A percentile compares a stretch with the other conserved stretches of the same genome.
These are phyloP conservation scores for Alisma plantagoaquatica DNA, from an alignment of 106 monocot genomes.

Conservation along the genomic window DNA sequence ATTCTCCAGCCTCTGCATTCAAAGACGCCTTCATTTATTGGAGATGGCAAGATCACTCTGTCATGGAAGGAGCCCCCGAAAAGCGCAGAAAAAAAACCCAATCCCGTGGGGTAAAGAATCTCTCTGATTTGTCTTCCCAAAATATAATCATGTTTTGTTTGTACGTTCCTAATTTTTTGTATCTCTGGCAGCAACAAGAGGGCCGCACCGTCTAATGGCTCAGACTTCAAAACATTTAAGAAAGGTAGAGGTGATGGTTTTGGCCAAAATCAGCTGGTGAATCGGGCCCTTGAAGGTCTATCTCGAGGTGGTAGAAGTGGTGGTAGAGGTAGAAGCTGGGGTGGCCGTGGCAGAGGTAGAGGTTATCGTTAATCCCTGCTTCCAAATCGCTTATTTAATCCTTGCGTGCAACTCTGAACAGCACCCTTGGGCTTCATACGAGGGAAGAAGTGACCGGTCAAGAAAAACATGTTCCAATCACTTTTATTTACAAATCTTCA, in stretches of 20 bases:
- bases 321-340: constrained; percentile 50
- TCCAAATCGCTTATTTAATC: too few species aligned
- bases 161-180: neutral
- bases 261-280: constrained; percentile 59
- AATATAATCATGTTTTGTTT: too few species aligned
- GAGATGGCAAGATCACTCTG: constrained; percentile 64
- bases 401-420: too few species aligned
- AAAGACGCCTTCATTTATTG: constrained; percentile 87
- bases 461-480: too few species aligned
- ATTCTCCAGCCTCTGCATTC: constrained; percentile 72
- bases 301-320: constrained; percentile 52
- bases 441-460: too few species aligned
- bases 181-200: constrained; percentile 44
- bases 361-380: constrained; percentile 49
- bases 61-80: constrained; percentile 79
- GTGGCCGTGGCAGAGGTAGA: constrained; percentile 60
- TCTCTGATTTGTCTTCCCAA: too few species aligned
- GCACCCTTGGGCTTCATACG: too few species aligned
- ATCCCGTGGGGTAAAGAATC: constrained; percentile 20
- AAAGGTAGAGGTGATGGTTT: constrained; percentile 41
- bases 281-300: constrained; percentile 78
- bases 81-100: constrained; percentile 20
- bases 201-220: constrained; percentile 26
- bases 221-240: constrained; percentile 21
- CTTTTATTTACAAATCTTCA: too few species aligned